A percentile compares a stretch with the other conserved stretches of the same genome.
Conservation (phyloP, 176 grass and related monocot species). For the Rhynchospora tenuis region DNA sequence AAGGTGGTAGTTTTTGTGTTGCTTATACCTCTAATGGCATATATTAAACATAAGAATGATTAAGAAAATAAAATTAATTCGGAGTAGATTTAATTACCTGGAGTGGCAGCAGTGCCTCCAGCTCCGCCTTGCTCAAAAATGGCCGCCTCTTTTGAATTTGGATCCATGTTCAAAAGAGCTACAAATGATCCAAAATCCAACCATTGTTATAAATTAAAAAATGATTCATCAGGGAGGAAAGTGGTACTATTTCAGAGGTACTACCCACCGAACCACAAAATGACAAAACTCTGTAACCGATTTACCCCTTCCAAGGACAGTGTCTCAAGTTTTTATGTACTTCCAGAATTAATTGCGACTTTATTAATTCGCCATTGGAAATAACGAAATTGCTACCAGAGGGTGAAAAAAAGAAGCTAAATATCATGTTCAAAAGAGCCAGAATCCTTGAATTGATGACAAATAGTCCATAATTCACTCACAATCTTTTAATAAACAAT, state of each 20-base stretch:
- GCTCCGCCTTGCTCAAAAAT: slow-evolving; percentile 54
- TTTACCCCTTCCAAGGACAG: neutral
- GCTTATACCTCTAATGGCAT: neutral
- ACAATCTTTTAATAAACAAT: neutral
- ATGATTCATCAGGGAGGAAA: neutral
- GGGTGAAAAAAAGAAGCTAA: neutral
- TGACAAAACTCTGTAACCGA: neutral
- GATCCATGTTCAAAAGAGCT: slow-evolving; percentile 78
- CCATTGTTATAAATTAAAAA: neutral
- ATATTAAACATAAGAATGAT: neutral
- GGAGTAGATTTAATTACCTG: slow-evolving; percentile 30
- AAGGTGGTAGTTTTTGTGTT: neutral
- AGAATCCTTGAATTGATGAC: neutral
- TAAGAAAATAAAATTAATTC: neutral
- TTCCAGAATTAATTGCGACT: neutral
- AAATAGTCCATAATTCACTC: neutral
- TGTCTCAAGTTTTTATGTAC: neutral
- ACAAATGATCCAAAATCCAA: slow-evolving; percentile 8
- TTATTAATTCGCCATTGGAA: neutral
- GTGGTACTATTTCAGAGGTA: neutral
- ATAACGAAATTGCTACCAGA: neutral
- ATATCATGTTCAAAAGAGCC: too few species aligned
- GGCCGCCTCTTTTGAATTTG: slow-evolving; percentile 69
- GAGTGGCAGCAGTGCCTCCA: slow-evolving; percentile 29
- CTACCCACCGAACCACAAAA: neutral